phyloP scores from a whole-genome alignment of 345 rosid species.

The Eucalyptus polybractea region DNA sequence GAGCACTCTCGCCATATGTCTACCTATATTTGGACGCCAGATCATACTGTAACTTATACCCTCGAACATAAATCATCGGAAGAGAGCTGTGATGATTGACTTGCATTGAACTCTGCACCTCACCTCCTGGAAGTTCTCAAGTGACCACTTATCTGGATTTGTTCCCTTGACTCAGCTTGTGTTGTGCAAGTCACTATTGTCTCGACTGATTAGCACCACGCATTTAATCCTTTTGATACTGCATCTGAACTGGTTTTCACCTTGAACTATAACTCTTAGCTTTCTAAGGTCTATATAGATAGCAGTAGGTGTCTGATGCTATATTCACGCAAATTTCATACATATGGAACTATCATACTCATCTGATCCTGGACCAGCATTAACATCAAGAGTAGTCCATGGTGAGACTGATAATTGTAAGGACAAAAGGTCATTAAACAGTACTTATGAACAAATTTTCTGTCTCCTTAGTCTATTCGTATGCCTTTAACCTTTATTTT shows the following conservation, averaged over 20 bases:
- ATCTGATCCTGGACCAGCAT: no score
- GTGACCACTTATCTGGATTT: no score
- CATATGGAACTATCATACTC: not conserved
- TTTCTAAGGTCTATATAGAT: not conserved
- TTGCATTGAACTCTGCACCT: no score
- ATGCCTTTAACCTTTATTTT: no score
- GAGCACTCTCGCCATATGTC: not conserved
- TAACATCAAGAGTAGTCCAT: no score
- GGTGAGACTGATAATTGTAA: no score
- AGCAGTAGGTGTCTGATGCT: not conserved
- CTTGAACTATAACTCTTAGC: not conserved
- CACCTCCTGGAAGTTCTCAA: not conserved
- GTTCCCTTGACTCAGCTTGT: no score
- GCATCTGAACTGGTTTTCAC: not conserved
- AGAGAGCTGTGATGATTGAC: no score
- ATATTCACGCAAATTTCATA: not conserved
- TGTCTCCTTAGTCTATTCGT: no score
- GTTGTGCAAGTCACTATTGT: not conserved
- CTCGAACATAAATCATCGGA: no score
- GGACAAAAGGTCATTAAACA: no score
- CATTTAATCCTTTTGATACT: not conserved
- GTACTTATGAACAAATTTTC: no score
- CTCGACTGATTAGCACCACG: not conserved
- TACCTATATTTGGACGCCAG: not conserved
- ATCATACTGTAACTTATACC: not conserved